phyloP scores from a whole-genome alignment of 2,329 filamentous ascomycete genomes.

The Epichloe uncinata region DNA sequence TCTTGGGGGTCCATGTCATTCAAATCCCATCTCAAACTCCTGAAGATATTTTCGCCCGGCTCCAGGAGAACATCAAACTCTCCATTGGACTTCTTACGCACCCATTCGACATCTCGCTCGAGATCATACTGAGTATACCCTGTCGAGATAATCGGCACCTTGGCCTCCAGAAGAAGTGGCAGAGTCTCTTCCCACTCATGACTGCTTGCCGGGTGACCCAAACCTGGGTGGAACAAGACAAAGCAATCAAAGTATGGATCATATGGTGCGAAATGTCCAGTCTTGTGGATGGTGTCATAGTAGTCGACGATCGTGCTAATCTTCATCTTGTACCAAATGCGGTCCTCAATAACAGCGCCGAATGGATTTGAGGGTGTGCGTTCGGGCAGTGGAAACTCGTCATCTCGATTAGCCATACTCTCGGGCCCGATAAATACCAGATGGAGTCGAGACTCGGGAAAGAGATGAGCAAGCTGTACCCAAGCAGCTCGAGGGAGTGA shows the following conservation, averaged over 20 bases:
- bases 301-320: slow-evolving; percentile 97
- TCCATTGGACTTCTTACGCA: slow-evolving; percentile 69
- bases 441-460: slow-evolving; percentile 83
- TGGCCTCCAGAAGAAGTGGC: slow-evolving; percentile 83
- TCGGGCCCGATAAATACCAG: slow-evolving; percentile 92
- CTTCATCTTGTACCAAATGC: slow-evolving; percentile 80
- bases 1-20: slow-evolving; percentile 94
- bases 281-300: slow-evolving; percentile 90
- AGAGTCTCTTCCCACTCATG: slow-evolving; percentile 92
- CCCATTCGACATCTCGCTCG: slow-evolving; percentile 83
- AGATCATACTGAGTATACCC: slow-evolving; percentile 95
- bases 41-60: slow-evolving; percentile 87
- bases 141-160: slow-evolving; percentile 85
- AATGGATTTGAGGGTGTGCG: slow-evolving; percentile 81
- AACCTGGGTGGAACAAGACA: slow-evolving; percentile 88
- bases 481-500: slow-evolving; percentile 88
- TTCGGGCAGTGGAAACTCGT: slow-evolving; percentile 80
- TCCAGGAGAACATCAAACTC: slow-evolving; percentile 88
- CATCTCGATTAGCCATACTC: slow-evolving; percentile 86
- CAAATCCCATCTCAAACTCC: slow-evolving; percentile 90
- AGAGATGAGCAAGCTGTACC: slow-evolving; percentile 88
- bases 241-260: slow-evolving; percentile 99
- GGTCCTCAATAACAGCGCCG: slow-evolving; percentile 85
- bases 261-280: slow-evolving; percentile 82
- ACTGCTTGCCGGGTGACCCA: slow-evolving; percentile 84